Evolutionary conservation across 371 early-diverging fungal species (phyloP), one percentile per base, ranked within the genome.

Genomic region (Amoeboaphelidium protococcarum): DNA sequence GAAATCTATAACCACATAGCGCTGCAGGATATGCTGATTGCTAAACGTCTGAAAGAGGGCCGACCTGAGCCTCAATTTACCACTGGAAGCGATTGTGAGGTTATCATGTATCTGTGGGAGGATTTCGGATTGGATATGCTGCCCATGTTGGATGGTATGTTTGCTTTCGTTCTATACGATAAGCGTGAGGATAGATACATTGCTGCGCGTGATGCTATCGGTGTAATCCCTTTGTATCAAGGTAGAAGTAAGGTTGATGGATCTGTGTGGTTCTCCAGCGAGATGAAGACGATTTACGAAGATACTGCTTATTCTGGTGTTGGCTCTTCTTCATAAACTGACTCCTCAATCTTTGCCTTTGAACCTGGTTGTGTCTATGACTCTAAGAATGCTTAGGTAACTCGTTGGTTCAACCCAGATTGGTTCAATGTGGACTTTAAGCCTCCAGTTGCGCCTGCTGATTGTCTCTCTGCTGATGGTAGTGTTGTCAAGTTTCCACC

Each of bases 1-100:
- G 94, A 92, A 63, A 92, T 92, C 61, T 92, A 92, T 69, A 92
- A 92, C 78, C 88, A 92, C 66, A 74, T 78, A 56, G 65, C 71
- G 23, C 73, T 92, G 25, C 71, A 78, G 50, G 70, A 72, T 54
- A 52, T 61, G 52, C 66, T 90, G 52, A 80, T 80, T 66, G 55
- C 52, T 56, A 42, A 67, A 62, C 26, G 37, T 20, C 25, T 13
- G 3, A 26, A 19, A n/a, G 25, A 13, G 12, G 25, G 25, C 12
- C 20, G 31, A 27, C 37, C 26, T 13, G 37, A 22, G 4, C 52
- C 65, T 62, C 40, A 51, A 47, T 90, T 89, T 72, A 75, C 81
- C 68, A 89, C 94, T 46, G 77, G 81, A 54, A 88, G 89, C 47
- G 94, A 92, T 62, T 92, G 94, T 68, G 90, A 92, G 62, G 76